Evolutionary conservation across 495 filamentous ascomycete species (phyloP).

Genomic region (Friedmanniomyces simplex): DNA sequence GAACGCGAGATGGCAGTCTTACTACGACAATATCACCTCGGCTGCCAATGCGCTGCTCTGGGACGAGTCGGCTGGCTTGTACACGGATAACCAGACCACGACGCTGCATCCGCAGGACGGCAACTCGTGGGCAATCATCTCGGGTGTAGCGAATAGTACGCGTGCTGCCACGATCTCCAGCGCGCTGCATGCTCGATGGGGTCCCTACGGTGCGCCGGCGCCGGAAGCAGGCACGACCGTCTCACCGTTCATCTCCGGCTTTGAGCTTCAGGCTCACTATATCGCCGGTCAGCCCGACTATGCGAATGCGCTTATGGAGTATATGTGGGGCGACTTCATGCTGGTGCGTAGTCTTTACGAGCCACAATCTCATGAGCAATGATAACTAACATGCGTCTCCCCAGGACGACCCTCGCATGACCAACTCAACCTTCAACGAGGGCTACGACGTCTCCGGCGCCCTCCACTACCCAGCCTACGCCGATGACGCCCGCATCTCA

Average conservation of each 20-base stretch:
- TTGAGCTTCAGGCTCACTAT: constrained; percentile 15
- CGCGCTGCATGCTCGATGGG: constrained; percentile 10
- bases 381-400: no score
- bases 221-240: constrained; percentile 15
- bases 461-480: constrained; percentile 24
- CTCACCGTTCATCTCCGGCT: constrained; percentile 12
- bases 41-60: constrained; percentile 10
- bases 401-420: constrained; percentile 15
- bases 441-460: constrained; percentile 24
- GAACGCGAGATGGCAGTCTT: background rate
- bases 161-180: constrained; percentile 4
- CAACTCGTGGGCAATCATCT: constrained; percentile 13
- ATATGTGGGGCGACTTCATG: constrained; percentile 16
- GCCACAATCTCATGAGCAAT: no score
- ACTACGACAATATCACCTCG: constrained; percentile 6
- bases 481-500: constrained; percentile 17
- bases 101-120: constrained; percentile 19
- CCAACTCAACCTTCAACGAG: constrained; percentile 24
- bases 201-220: constrained; percentile 12
- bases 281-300: constrained; percentile 8
- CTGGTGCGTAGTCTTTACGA: background rate
- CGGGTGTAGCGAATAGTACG: constrained; percentile 1
- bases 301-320: constrained; percentile 13
- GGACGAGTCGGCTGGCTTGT: constrained; percentile 7
- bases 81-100: constrained; percentile 10